phyloP scores from a whole-genome alignment of 805 yeast species.

The Teunomyces lycoperdinae region DNA sequence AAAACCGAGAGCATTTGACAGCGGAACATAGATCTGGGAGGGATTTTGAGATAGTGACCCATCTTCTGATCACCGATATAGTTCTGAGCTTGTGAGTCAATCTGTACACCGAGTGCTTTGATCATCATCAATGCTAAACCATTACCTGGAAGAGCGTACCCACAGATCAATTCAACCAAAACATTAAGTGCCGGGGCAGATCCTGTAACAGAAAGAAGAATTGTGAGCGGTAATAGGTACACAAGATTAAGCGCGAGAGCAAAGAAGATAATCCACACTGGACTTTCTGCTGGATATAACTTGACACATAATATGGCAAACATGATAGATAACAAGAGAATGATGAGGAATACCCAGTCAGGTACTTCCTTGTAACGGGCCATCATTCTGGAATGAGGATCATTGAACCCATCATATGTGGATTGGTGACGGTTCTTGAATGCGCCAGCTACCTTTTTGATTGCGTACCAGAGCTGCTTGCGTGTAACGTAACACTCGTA shows the following conservation, averaged over 20 bases:
- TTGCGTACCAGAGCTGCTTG: slow-evolving; percentile 11
- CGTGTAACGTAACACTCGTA: slow-evolving; percentile 16
- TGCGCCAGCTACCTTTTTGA: slow-evolving; percentile 1
- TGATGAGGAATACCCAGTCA: slow-evolving; percentile 26
- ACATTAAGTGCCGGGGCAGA: slow-evolving; percentile 33
- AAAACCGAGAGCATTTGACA: slow-evolving; percentile 23
- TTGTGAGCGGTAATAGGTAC: slow-evolving; percentile 31
- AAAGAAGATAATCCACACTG: slow-evolving; percentile 38
- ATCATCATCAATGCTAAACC: slow-evolving; percentile 42
- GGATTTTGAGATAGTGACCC: slow-evolving; percentile 65
- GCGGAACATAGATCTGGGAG: slow-evolving; percentile 59
- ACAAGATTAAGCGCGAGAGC: slow-evolving; percentile 30
- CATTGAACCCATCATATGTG: slow-evolving; percentile 30
- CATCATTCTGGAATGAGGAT: slow-evolving; percentile 34
- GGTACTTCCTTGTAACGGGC: slow-evolving; percentile 33
- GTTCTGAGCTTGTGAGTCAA: slow-evolving; percentile 55
- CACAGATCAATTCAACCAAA: slow-evolving; percentile 35
- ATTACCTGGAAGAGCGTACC: slow-evolving; percentile 38
- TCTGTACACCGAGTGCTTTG: slow-evolving; percentile 58
- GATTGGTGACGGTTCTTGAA: slow-evolving; percentile 20
- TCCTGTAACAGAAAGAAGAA: slow-evolving; percentile 30
- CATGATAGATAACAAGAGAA: slow-evolving; percentile 27
- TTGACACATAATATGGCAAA: slow-evolving; percentile 31
- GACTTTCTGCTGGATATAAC: slow-evolving; percentile 31
- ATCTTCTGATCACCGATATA: slow-evolving; percentile 56